Percentiles rank a stretch among this genome's conserved stretches.
These are phyloP conservation scores for Stramenopiles sp. DNA, from an alignment of 352 stramenopile species.

Conservation along the genomic window DNA sequence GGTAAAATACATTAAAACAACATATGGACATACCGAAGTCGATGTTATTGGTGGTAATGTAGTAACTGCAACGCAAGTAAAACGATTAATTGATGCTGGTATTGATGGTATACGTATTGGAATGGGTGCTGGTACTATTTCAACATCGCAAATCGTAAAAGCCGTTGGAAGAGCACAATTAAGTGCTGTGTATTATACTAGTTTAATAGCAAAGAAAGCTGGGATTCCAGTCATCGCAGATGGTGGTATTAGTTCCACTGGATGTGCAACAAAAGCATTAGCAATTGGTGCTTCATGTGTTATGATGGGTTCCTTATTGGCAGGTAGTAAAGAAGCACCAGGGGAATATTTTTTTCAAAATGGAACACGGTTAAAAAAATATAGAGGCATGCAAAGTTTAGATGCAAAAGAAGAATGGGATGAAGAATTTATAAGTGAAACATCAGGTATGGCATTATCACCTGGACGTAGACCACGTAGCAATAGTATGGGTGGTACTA, in stretches of 20 bases:
- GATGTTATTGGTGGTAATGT: slow-evolving; percentile 99
- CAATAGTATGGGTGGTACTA: too few relatives aligned
- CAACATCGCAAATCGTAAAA: slow-evolving; percentile 98
- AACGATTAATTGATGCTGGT: slow-evolving; percentile 93
- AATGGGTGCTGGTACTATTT: slow-evolving; percentile 99
- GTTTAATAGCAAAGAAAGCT: slow-evolving; percentile 79
- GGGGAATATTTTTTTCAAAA: slow-evolving; percentile 99
- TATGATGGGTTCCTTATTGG: slow-evolving; percentile 99
- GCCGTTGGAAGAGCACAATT: slow-evolving; percentile 92
- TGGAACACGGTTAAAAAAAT: slow-evolving; percentile 97
- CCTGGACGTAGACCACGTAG: too few relatives aligned
- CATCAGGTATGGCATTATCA: too few relatives aligned
- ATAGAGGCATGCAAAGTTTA: slow-evolving; percentile 97
- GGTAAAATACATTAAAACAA: slow-evolving; percentile 78
- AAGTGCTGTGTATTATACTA: slow-evolving; percentile 93
- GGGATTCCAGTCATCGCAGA: slow-evolving; percentile 95
- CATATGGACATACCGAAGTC: slow-evolving; percentile 58
- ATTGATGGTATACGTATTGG: slow-evolving; percentile 96
- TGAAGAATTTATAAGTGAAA: too few relatives aligned
- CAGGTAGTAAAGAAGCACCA: slow-evolving; percentile 93
- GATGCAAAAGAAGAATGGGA: slow-evolving; percentile 99
- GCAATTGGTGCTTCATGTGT: slow-evolving; percentile 85
- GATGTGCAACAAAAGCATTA: slow-evolving; percentile 96
- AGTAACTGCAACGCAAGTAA: slow-evolving; percentile 87
- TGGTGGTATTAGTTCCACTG: slow-evolving; percentile 90